A percentile compares a stretch with the other conserved stretches of the same genome.
Evolutionary conservation across 441 rosid genomes (phyloP).

Genomic region (Gossypium schwendimanii): DNA sequence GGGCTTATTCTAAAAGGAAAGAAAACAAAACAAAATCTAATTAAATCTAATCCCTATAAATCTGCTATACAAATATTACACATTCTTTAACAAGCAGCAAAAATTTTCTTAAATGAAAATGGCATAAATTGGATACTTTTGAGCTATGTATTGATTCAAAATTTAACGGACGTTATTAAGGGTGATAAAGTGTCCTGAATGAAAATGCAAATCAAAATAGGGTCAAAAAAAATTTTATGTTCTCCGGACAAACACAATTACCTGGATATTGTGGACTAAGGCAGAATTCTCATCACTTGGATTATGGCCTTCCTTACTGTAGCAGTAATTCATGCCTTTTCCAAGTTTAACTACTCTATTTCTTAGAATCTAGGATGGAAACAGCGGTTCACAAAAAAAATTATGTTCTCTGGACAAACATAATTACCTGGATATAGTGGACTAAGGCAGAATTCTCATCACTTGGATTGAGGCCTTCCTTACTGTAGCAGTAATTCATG

Average conservation of each 20-base stretch:
- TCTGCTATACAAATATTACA: no score
- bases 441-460: constrained; percentile 78
- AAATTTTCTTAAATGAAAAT: background rate
- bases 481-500: constrained; percentile 42
- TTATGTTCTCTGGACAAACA: background rate
- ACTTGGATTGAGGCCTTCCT: constrained; percentile 60
- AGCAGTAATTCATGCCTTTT: constrained; percentile 44
- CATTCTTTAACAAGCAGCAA: background rate
- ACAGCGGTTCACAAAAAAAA: constrained; percentile 20
- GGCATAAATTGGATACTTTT: background rate
- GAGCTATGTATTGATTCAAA: background rate
- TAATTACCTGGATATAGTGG: constrained; percentile 78
- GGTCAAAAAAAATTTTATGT: background rate
- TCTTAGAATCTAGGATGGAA: constrained; percentile 61
- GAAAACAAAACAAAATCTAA: no score
- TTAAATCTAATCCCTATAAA: no score
- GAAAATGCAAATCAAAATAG: background rate
- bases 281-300: constrained; percentile 75
- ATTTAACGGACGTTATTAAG: background rate
- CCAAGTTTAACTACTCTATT: constrained; percentile 67
- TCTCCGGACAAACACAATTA: constrained; percentile 16
- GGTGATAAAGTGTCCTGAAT: background rate
- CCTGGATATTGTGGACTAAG: constrained; percentile 83
- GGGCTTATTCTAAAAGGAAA: no score
- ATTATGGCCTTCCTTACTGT: constrained; percentile 61